Evolutionary conservation across 2,329 filamentous ascomycete species (phyloP), one percentile per base, ranked within the genome.

Genomic region (Neonectria punicea): DNA sequence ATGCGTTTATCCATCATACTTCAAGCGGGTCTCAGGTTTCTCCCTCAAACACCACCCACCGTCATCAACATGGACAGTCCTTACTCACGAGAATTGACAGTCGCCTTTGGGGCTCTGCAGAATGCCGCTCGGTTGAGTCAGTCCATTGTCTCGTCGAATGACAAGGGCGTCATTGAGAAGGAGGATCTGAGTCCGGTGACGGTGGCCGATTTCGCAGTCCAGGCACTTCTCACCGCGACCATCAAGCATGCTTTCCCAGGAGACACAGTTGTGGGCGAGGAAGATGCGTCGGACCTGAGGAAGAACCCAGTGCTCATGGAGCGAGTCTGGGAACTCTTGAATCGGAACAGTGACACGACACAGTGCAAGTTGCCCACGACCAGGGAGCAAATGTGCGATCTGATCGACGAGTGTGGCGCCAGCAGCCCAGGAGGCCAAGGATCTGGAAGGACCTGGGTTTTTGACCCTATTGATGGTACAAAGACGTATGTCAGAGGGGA

Each of bases 381-480:
- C 3, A 77, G 75, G 10, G 82, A 84, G 63, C 76, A 83, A 30
- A 82, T 87, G 76, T 87, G 85, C 72, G 80, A 83, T 55, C 76
- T 86, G 65, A 84, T 89, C 49, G 86, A 89, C 73, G 80, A 80
- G 67, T 87, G 86, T 64, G 82, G 84, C 32, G 68, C 77, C 20
- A 80, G 80, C 25, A 74, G 73, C 16, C 83, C 80, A 5, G 77
- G 73, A 7, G 68, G 71, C 3, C 58, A 61, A 2, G 73, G 67
- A 9, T 69, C 73, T 2, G 82, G 81, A 8, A 75, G 86, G 14
- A 82, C 83, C 9, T 89, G 87, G 86, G 81, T 89, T 0, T 88
- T 89, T 69, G 87, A 89, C 70, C 87, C 87, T 0, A 88, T 89
- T 32, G 87, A 89, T 67, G 87, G 87, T 8, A 89, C 87, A 2